Evolutionary conservation across 352 stramenopile species (phyloP).

Genomic region (Pythium periplocum): DNA sequence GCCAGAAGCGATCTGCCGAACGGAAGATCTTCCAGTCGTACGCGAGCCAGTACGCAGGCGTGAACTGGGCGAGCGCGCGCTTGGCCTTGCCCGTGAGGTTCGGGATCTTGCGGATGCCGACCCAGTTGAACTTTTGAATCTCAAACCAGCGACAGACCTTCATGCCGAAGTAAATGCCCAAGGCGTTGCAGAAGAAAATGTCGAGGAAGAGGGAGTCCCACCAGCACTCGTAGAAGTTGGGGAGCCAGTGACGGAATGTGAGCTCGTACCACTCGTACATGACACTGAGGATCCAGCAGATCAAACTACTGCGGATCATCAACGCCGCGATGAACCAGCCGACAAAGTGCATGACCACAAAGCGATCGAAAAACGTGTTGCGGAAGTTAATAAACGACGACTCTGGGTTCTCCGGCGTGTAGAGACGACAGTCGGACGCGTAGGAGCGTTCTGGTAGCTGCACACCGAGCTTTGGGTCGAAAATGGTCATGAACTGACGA

Average conservation of each 20-base stretch:
- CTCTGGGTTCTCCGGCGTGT: constrained; percentile 80
- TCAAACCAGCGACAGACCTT: constrained; percentile 84
- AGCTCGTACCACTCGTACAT: constrained; percentile 87
- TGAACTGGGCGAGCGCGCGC: constrained; percentile 86
- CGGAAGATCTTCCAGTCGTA: constrained; percentile 94
- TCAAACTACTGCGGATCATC: constrained; percentile 82
- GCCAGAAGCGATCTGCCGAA: constrained; percentile 87
- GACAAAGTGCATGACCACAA: constrained; percentile 89
- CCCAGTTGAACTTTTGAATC: constrained; percentile 88
- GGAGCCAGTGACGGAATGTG: constrained; percentile 88
- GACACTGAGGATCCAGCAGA: constrained; percentile 79
- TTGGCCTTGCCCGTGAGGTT: constrained; percentile 74
- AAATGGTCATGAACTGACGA: constrained; percentile 78
- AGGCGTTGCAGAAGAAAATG: constrained; percentile 91
- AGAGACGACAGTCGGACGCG: constrained; percentile 78
- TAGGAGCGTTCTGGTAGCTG: constrained; percentile 80
- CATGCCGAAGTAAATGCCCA: constrained; percentile 89
- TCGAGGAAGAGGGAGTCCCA: constrained; percentile 94
- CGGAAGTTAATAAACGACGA: constrained; percentile 74
- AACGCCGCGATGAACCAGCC: constrained; percentile 85
- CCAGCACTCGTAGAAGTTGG: constrained; percentile 96
- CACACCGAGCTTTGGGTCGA: constrained; percentile 71
- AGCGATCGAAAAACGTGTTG: constrained; percentile 81
- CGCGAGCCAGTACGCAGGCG: constrained; percentile 85
- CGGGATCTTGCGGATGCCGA: constrained; percentile 83